Evolutionary conservation across 2,329 filamentous ascomycete genomes (phyloP).

Genomic region (Cladophialophora immunda): DNA sequence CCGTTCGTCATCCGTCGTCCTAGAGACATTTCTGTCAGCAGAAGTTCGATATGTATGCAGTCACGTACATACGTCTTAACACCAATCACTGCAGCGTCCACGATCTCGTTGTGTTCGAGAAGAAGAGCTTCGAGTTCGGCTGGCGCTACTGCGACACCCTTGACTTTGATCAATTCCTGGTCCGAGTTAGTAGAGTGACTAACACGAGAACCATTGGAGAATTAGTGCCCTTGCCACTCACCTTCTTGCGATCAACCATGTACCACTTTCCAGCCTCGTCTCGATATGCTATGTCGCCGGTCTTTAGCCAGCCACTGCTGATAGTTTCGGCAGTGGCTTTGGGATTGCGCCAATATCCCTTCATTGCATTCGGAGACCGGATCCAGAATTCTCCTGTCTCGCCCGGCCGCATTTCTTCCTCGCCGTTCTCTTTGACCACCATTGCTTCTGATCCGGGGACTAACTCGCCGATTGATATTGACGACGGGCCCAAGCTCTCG

Average conservation of each 20-base stretch:
- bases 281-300: conserved; percentile 93
- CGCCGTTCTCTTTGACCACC: conserved; percentile 72
- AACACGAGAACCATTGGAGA: not conserved
- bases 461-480: conserved; percentile 74
- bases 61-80: conserved; percentile 46
- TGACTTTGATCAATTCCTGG: conserved; percentile 61
- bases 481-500: conserved; percentile 59
- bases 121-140: conserved; percentile 58
- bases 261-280: conserved; percentile 78
- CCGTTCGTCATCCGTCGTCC: conserved; percentile 42
- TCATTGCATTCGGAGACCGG: conserved; percentile 76
- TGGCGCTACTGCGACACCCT: conserved; percentile 60
- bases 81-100: conserved; percentile 58
- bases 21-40: conserved; percentile 3
- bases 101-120: conserved; percentile 53
- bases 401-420: conserved; percentile 74
- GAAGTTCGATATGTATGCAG: not conserved
- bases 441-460: conserved; percentile 71
- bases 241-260: conserved; percentile 94
- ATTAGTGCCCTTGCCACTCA: conserved; percentile 38
- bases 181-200: not conserved
- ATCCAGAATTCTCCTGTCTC: conserved; percentile 89
- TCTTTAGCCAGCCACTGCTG: conserved; percentile 94
- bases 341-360: conserved; percentile 83
- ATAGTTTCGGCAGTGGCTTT: conserved; percentile 82